Percentiles rank a stretch among this genome's conserved stretches.
Evolutionary conservation across 1,284 basidiomycete species (phyloP).

Genomic region (Tremellales sp.): DNA sequence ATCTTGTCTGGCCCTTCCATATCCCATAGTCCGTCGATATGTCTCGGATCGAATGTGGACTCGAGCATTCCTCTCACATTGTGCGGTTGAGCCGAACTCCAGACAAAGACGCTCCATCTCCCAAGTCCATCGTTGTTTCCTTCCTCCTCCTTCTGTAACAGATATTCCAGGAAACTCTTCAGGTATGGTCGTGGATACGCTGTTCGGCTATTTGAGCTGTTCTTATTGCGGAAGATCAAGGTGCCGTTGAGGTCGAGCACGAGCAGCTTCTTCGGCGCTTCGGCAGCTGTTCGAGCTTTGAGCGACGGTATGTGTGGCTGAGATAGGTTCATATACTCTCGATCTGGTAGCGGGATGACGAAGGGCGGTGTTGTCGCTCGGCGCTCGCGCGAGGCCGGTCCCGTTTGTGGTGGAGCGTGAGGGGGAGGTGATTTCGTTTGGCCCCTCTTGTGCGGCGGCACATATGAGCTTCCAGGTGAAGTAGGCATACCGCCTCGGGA

Average conservation of each 20-base stretch:
- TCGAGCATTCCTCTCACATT: constrained; percentile 46
- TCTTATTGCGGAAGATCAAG: constrained; percentile 34
- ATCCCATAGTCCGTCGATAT: constrained; percentile 33
- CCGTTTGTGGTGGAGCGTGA: too few relatives aligned
- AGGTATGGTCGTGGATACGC: constrained; percentile 43
- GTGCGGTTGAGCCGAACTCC: constrained; percentile 46
- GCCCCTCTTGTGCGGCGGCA: too few relatives aligned
- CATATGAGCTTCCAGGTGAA: too few relatives aligned
- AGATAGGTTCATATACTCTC: constrained; percentile 1
- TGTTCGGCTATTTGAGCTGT: constrained; percentile 8
- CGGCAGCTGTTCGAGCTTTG: neutral
- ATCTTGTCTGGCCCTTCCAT: constrained; percentile 11
- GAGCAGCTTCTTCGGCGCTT: constrained; percentile 30
- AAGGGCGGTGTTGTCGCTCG: neutral
- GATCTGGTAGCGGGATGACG: constrained; percentile 3
- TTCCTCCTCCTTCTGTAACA: constrained; percentile 31
- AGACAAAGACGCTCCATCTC: constrained; percentile 44
- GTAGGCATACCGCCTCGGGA: too few relatives aligned
- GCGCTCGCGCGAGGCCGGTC: too few relatives aligned
- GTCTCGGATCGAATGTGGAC: constrained; percentile 29
- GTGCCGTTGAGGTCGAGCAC: constrained; percentile 48
- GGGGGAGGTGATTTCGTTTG: too few relatives aligned
- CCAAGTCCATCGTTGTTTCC: neutral
- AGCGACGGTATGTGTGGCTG: neutral
- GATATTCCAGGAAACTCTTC: constrained; percentile 39